A percentile compares a stretch with the other conserved stretches of the same genome.
phyloP scores from a whole-genome alignment of 2,329 filamentous ascomycete species.

The Pseudocercospora eumusae region DNA sequence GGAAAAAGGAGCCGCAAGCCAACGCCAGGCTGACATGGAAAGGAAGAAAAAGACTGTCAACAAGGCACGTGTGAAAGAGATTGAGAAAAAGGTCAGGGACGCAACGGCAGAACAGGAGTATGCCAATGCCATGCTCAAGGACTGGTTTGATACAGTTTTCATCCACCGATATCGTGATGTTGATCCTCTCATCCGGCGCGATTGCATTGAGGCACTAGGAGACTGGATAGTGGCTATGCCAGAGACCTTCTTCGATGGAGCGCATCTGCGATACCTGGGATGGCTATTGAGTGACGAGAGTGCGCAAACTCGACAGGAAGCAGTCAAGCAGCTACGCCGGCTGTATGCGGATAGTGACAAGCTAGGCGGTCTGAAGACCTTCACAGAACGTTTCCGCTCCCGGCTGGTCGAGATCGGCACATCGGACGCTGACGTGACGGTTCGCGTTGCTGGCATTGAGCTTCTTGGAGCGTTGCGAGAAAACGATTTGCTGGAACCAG shows the following conservation, averaged over 20 bases:
- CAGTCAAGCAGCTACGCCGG: conserved; percentile 76
- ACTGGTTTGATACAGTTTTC: conserved; percentile 90
- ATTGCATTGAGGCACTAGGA: conserved; percentile 83
- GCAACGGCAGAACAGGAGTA: conserved; percentile 68
- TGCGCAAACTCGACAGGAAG: conserved; percentile 75
- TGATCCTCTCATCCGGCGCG: conserved; percentile 82
- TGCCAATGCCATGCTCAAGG: conserved; percentile 72
- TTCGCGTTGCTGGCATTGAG: conserved; percentile 77
- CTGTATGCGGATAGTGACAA: conserved; percentile 81
- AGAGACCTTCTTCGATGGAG: conserved; percentile 84
- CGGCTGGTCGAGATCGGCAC: conserved; percentile 92
- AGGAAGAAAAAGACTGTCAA: conserved; percentile 72
- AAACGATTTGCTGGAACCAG: conserved; percentile 82
- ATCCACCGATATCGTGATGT: conserved; percentile 95
- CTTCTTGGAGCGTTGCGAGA: conserved; percentile 80
- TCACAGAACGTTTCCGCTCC: conserved; percentile 86
- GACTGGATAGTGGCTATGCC: conserved; percentile 85
- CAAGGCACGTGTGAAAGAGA: conserved; percentile 72
- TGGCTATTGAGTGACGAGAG: conserved; percentile 90
- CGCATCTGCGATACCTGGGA: conserved; percentile 88
- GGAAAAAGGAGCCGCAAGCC: conserved; percentile 70
- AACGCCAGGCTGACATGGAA: conserved; percentile 77
- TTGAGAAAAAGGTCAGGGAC: conserved; percentile 71
- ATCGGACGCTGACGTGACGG: conserved; percentile 75
- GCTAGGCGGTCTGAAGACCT: conserved; percentile 74